Evolutionary conservation across 805 yeast species (phyloP).

Genomic region (Starmerella vaccinii): DNA sequence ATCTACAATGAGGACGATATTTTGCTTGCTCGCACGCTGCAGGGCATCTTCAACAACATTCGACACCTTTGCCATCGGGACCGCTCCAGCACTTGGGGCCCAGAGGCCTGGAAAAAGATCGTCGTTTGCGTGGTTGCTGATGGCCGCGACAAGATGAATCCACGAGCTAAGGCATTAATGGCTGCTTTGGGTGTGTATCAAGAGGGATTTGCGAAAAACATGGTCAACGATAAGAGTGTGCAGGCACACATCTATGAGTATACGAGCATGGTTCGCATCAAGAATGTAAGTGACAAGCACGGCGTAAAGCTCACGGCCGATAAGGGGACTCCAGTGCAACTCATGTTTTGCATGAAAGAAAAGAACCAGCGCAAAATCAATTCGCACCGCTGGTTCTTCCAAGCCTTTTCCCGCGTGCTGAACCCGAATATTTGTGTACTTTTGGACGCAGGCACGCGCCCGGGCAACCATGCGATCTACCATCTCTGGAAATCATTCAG

Average conservation of each 20-base stretch:
- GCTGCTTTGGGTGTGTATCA: slow-evolving; percentile 87
- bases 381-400: slow-evolving; percentile 94
- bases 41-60: slow-evolving; percentile 84
- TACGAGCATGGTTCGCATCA: slow-evolving; percentile 82
- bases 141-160: slow-evolving; percentile 77
- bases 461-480: slow-evolving; percentile 72
- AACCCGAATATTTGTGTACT: slow-evolving; percentile 75
- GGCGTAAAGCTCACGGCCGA: slow-evolving; percentile 57
- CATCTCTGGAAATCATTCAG: slow-evolving; percentile 83
- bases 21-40: slow-evolving; percentile 69
- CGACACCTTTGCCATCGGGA: slow-evolving; percentile 58
- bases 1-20: slow-evolving; percentile 85
- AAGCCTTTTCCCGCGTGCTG: slow-evolving; percentile 75
- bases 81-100: slow-evolving; percentile 75
- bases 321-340: slow-evolving; percentile 67
- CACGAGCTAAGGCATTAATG: slow-evolving; percentile 65
- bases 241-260: slow-evolving; percentile 86
- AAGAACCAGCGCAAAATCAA: slow-evolving; percentile 81
- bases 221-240: slow-evolving; percentile 71
- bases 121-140: slow-evolving; percentile 85
- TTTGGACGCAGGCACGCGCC: slow-evolving; percentile 91
- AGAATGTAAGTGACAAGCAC: slow-evolving; percentile 44
- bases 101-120: slow-evolving; percentile 86
- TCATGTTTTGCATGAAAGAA: slow-evolving; percentile 83
- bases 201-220: slow-evolving; percentile 90